A percentile compares a stretch with the other conserved stretches of the same genome.
Conservation (phyloP, 257 asterid species). For the Ligustrum vulgare region DNA sequence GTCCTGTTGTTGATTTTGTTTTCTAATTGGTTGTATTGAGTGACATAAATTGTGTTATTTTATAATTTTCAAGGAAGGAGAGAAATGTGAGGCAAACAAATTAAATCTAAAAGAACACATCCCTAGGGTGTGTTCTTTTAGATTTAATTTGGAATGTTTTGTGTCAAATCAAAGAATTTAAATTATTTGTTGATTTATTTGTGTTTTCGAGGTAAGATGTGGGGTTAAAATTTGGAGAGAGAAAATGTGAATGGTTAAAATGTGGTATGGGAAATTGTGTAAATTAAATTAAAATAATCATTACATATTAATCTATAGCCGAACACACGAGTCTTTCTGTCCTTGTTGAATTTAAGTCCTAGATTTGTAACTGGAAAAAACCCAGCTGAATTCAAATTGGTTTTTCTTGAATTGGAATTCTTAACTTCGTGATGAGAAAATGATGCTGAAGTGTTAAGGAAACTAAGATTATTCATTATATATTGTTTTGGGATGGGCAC, state of each 20-base stretch:
- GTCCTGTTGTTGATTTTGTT: slow-evolving; percentile 5
- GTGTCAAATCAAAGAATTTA: no score
- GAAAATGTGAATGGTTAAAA: no score
- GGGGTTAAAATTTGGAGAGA: no score
- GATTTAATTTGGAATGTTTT: no score
- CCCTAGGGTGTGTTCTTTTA: no score
- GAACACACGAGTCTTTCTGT: no score
- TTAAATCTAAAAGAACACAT: no score
- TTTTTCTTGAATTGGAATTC: background rate
- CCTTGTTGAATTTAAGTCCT: background rate
- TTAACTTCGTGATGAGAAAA: background rate
- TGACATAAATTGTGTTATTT: background rate
- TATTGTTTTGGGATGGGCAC: background rate
- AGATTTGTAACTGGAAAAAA: background rate
- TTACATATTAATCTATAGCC: no score
- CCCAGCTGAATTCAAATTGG: background rate
- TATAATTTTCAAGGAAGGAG: background rate
- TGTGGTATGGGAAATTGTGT: no score
- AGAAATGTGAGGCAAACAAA: background rate
- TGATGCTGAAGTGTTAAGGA: background rate
- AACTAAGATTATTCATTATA: background rate
- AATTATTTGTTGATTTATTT: no score
- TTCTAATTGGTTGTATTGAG: slow-evolving; percentile 4
- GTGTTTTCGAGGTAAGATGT: no score
- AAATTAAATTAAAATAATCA: no score